Base-by-base conservation (phyloP, 2,329 filamentous ascomycete species). In the Didymella segeticola region DNA sequence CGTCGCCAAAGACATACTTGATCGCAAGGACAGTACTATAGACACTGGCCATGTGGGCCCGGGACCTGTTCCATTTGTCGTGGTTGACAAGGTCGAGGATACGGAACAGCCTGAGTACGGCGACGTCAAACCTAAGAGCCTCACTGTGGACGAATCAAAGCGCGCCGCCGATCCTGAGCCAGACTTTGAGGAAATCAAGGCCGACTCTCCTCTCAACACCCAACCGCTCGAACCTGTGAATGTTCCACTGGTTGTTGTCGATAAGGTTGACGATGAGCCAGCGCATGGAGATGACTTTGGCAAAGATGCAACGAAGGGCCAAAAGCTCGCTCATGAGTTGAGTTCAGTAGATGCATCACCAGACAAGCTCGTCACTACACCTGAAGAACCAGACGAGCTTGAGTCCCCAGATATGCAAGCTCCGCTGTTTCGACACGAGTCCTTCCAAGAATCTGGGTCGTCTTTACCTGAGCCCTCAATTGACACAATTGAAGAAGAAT, bases 271-370 rank as follows among this genome's bases (percentile, higher is more conserved):
- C 39, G 58, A 66, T 5, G 54, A 65, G 41, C 72, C 71, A 17
- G 62, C 60, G 10, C 60, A 70, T 64, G 73, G 70, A 11, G 73
- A 77, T 36, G 71, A 76, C 55, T 70, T 75, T 55, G 72, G 71
- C 6, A 38, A 62, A 6, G 49, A 66, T 38, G 71, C 72, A 20
- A 75, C 71, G 4, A 49, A 50, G 42, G 62, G 58, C 26, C 71
- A 77, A 48, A 72, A 71, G 42, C 56, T 71, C 33, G 71, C 74
- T 2, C 68, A 72, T 53, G 65, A 72, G 23, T 57, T 66, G 26
- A 59, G 65, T 37, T 60, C 68, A 11, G 61, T 69, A 11, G 73
- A 76, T 56, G 71, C 71, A 22, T 53, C 70, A 29, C 73, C 72
- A 30, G 70, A 78, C 43, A 53, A 69, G 37, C 52, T 72, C 33